Base-by-base conservation (phyloP, 306 rosid species). In the Neltuma alba region DNA sequence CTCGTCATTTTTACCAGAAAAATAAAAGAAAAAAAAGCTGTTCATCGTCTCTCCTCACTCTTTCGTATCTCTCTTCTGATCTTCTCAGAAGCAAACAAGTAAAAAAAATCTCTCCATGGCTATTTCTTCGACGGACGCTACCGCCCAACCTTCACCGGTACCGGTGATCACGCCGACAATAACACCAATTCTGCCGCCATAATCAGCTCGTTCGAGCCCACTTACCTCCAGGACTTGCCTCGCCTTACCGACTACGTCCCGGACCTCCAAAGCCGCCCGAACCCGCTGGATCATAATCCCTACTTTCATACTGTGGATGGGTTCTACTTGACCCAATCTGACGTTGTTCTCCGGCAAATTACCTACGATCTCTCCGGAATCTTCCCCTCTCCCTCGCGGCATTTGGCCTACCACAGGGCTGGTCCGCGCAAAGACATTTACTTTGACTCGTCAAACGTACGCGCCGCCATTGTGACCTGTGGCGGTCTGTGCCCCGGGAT, bases 401-500 rank as follows among this genome's bases (percentile, higher is more conserved):
- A 12, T 54, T 38, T 38, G 10, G 88, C 85, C 18, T 75, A 75
- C 70, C 57, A 1, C 57, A 38, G 79, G 55, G 79, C 87, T 9
- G 91, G 93, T 7, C 91, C 93, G 0, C 84, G 93, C 27, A 41
- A 72, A 14, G 30, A 30, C 21, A 7, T 89, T 48, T 78, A 42
- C 34, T 86, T 82, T 57, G 82, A 81, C 2, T 79, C 92, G 33
- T 36, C 78, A 1, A 27, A 9, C 7, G 64, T 62, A 0, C 83
- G 83, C 47, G 97, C 70, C 12, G 97, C 94, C n/a, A 87, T 94
- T 13, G 96, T 94, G 9, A 84, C 91, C 18, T 89, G 91, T 62
- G 93, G 91, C 3, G 93, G 91, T 15, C 86, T 89, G 52, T 88
- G 93, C 48, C 98, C 98, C 6, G 97, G 98, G 20, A 69, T 90